phyloP scores from a whole-genome alignment of 305 asterid species.

The Fraxinus platypoda region DNA sequence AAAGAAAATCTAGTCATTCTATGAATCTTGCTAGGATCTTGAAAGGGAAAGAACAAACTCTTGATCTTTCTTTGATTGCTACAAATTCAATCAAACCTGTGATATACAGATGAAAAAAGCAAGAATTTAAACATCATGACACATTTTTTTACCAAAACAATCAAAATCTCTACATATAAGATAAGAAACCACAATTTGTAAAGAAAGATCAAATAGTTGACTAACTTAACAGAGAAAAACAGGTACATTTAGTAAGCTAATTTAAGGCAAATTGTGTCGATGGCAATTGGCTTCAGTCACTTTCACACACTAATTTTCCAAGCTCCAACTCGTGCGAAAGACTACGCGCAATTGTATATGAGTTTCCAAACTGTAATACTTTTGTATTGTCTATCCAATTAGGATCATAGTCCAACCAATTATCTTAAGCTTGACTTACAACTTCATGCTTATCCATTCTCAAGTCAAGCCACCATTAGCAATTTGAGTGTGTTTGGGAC shows the following conservation, averaged over 20 bases:
- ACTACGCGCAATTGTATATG: not conserved
- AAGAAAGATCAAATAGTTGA: not conserved
- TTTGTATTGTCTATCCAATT: not conserved
- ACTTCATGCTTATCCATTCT: not conserved
- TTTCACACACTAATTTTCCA: not conserved
- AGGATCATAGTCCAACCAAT: not conserved
- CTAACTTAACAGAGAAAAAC: not conserved
- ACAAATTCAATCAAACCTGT: slow-evolving; percentile 23
- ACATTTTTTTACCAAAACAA: slow-evolving; percentile 24
- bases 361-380: not conserved
- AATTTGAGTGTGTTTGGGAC: too few relatives aligned
- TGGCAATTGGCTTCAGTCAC: not conserved
- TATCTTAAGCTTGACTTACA: not conserved
- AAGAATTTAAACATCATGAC: not conserved
- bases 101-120: not conserved
- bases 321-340: not conserved
- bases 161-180: not conserved
- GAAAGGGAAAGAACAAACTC: slow-evolving; percentile 5
- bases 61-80: slow-evolving; percentile 33
- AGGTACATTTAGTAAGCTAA: not conserved
- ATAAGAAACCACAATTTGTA: not conserved
- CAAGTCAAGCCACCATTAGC: not conserved
- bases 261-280: not conserved
- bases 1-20: slow-evolving; percentile 14
- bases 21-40: slow-evolving; percentile 32